Conservation (phyloP, 148 eudicot species). For the Fagopyrum tataricum region DNA sequence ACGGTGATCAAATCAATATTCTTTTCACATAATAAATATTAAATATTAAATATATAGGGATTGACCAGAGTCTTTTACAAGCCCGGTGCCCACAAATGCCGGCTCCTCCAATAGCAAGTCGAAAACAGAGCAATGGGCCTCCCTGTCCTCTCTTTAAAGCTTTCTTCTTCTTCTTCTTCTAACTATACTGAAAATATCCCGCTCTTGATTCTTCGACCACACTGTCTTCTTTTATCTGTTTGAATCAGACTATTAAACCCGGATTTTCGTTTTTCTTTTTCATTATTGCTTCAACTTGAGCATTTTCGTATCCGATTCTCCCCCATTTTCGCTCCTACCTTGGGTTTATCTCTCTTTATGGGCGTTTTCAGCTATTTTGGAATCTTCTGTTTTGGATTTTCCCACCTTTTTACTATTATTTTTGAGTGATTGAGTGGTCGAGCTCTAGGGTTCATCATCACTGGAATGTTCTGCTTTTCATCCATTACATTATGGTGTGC, state of each 20-base stretch:
- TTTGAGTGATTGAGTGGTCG: not conserved
- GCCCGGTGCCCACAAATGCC: constrained; percentile 7
- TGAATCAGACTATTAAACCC: not conserved
- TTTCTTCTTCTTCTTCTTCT: not conserved
- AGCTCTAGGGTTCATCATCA: not conserved
- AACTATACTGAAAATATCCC: not conserved
- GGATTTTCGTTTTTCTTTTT: not conserved
- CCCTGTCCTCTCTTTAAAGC: not conserved
- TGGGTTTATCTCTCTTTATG: not conserved
- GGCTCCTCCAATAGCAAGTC: not conserved
- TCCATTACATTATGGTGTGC: not conserved
- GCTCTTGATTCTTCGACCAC: not conserved
- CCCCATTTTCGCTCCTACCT: not conserved
- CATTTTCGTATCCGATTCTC: not conserved
- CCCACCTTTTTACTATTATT: not conserved
- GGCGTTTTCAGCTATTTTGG: not conserved
- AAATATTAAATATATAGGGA: too few species aligned
- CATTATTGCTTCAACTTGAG: not conserved
- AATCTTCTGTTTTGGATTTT: not conserved
- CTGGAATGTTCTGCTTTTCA: not conserved
- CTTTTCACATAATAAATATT: too few species aligned
- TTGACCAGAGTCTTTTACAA: not conserved
- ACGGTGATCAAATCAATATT: too few species aligned
- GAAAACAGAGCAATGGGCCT: constrained; percentile 2
- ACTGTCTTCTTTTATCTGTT: not conserved